phyloP scores from a whole-genome alignment of 495 filamentous ascomycete species.

The Penicillium manginii region DNA sequence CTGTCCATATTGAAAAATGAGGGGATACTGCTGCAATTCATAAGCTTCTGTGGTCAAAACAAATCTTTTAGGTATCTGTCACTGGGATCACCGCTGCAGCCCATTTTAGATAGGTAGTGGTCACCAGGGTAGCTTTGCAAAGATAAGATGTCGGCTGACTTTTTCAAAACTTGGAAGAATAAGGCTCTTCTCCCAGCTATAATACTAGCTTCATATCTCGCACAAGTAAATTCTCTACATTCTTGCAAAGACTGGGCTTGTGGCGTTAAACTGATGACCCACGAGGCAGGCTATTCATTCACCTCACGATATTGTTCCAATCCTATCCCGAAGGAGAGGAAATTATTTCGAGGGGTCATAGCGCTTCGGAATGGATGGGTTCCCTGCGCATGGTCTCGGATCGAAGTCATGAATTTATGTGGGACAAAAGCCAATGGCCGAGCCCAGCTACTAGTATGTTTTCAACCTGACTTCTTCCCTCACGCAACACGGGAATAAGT shows the following conservation, averaged over 20 bases:
- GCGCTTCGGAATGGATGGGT: conserved; percentile 20
- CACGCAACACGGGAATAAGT: conserved; percentile 15
- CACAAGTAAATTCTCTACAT: too few relatives aligned
- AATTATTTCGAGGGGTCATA: conserved; percentile 12
- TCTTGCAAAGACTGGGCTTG: neutral
- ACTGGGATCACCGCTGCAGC: conserved; percentile 23
- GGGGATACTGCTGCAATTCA: neutral
- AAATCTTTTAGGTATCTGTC: conserved; percentile 11
- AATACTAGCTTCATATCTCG: too few relatives aligned
- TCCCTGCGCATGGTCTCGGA: conserved; percentile 12
- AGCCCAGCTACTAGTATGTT: conserved; percentile 11
- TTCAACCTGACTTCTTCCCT: conserved; percentile 13
- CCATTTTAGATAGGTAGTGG: conserved; percentile 11
- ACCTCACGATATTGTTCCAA: neutral
- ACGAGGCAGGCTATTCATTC: neutral
- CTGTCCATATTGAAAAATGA: conserved; percentile 24
- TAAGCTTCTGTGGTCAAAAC: neutral
- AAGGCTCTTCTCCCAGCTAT: neutral
- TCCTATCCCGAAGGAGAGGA: neutral
- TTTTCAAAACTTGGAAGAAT: neutral
- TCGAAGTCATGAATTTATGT: conserved; percentile 17
- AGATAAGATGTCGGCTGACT: neutral
- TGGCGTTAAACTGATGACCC: neutral
- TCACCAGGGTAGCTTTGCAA: conserved; percentile 5
- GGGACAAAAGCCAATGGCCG: conserved; percentile 22